Evolutionary conservation across 495 filamentous ascomycete species (phyloP).

Genomic region (Aspergillus campestris): DNA sequence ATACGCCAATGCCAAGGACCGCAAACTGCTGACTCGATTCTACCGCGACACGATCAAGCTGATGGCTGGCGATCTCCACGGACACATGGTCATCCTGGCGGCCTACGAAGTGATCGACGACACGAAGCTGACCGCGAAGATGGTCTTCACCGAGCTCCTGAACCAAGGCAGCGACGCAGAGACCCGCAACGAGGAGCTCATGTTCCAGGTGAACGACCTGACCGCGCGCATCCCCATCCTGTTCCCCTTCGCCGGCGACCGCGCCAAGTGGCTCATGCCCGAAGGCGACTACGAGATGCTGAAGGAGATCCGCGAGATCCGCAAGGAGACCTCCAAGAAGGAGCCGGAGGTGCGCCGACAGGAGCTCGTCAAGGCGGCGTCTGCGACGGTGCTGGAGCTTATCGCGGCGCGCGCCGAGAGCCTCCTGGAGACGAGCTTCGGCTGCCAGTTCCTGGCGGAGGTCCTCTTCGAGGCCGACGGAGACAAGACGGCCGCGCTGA

Average conservation of each 20-base stretch:
- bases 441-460: slow-evolving; percentile 78
- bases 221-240: slow-evolving; percentile 70
- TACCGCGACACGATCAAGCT: slow-evolving; percentile 78
- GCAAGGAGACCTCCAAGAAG: slow-evolving; percentile 83
- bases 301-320: slow-evolving; percentile 64
- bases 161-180: slow-evolving; percentile 54
- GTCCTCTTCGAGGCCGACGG: slow-evolving; percentile 68
- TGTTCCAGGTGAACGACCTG: slow-evolving; percentile 54
- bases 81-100: slow-evolving; percentile 71
- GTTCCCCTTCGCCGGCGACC: slow-evolving; percentile 71
- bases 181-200: slow-evolving; percentile 49
- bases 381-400: slow-evolving; percentile 54
- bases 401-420: slow-evolving; percentile 58
- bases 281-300: slow-evolving; percentile 55
- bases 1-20: slow-evolving; percentile 81
- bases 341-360: slow-evolving; percentile 63
- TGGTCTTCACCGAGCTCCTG: slow-evolving; percentile 74
- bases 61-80: slow-evolving; percentile 71
- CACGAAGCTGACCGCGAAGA: slow-evolving; percentile 77
- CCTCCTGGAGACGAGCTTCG: slow-evolving; percentile 66
- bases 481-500: slow-evolving; percentile 60
- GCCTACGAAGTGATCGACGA: slow-evolving; percentile 91
- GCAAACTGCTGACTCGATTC: slow-evolving; percentile 75
- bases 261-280: slow-evolving; percentile 60
- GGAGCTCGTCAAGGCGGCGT: slow-evolving; percentile 58